Evolutionary conservation across 1,139 yeast genomes (phyloP), one percentile per base, ranked within the genome.

Genomic region (Suhomyces bribrorum): DNA sequence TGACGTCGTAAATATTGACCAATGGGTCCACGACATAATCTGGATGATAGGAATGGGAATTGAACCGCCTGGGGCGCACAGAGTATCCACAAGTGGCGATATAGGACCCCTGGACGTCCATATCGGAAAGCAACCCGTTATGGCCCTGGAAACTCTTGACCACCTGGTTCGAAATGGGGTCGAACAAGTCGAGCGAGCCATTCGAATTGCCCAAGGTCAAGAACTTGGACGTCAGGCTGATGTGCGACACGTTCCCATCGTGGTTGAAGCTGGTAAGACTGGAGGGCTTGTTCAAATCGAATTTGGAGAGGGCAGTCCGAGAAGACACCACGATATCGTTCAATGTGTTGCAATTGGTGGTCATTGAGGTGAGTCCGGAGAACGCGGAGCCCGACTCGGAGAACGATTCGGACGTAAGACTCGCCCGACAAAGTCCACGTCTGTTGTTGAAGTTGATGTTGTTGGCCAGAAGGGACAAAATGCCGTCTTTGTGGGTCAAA

Each of bases 1-100:
- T 73, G 25, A 88, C 61, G 58, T 92, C 98, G 59, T 79, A 89
- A 14, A 88, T 81, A 48, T 83, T 84, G 17, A 92, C 92, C 49
- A 90, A 73, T 0, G 96, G 92, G 56, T 92, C 98, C 23, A 64
- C 67, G 43, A 69, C 55, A 38, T 56, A 64, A 37, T 66, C 72
- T 28, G 38, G 43, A 20, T 41, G 40, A 22, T 31, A 34, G 28
- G 41, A 32, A 23, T 47, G 41, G 14, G 32, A 28, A 20, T 45
- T 49, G 41, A 49, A 54, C 14, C 68, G 50, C 37, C 61, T 55
- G 13, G 67, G 64, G 26, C 94, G 74, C 15, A 76, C 62, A 0
- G 95, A 81, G 49, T 73, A 79, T 0, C 97, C 97, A 44, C 96
- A 87, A 0, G 96, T 84, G 17, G 89, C 83, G 25, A 90, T 68